These are phyloP conservation scores for Lipomyces yamadae DNA, from an alignment of 805 yeast genomes.

Conservation along the genomic window DNA sequence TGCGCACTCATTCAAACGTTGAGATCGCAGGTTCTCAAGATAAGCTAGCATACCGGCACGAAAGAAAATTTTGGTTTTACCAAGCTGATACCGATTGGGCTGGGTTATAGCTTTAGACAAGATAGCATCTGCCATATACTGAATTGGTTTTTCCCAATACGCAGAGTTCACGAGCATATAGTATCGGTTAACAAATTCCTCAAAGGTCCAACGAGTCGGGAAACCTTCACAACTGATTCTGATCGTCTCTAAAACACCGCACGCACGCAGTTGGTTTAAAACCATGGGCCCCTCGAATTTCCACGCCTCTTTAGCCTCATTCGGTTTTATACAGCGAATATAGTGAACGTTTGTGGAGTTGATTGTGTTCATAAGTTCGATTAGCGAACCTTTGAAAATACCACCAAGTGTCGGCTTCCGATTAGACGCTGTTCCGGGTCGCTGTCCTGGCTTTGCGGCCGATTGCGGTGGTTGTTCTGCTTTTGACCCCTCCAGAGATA, in stretches of 20 bases:
- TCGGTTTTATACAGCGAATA: constrained; percentile 96
- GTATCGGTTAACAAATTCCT: constrained; percentile 88
- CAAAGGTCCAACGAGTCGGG: constrained; percentile 95
- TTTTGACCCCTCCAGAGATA: constrained; percentile 48
- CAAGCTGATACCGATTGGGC: constrained; percentile 77
- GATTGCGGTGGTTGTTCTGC: constrained; percentile 36
- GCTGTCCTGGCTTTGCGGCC: constrained; percentile 44
- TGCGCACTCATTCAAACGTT: constrained; percentile 77
- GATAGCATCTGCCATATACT: constrained; percentile 71
- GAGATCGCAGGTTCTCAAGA: constrained; percentile 81
- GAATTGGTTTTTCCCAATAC: constrained; percentile 62
- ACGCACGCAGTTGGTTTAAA: constrained; percentile 90
- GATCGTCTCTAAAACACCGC: constrained; percentile 98
- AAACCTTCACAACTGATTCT: constrained; percentile 97
- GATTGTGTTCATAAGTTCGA: constrained; percentile 90
- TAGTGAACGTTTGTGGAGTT: constrained; percentile 95
- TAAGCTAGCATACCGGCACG: constrained; percentile 96
- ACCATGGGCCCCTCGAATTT: constrained; percentile 95
- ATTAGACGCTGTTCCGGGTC: constrained; percentile 52
- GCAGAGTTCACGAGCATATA: constrained; percentile 77
- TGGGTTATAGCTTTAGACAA: constrained; percentile 66
- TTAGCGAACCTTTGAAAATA: constrained; percentile 87
- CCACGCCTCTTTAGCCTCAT: constrained; percentile 94
- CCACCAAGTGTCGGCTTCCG: constrained; percentile 94
- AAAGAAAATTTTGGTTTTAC: constrained; percentile 91